Conservation (phyloP, 768 basidiomycete species). For the Hygrophorus russula region DNA sequence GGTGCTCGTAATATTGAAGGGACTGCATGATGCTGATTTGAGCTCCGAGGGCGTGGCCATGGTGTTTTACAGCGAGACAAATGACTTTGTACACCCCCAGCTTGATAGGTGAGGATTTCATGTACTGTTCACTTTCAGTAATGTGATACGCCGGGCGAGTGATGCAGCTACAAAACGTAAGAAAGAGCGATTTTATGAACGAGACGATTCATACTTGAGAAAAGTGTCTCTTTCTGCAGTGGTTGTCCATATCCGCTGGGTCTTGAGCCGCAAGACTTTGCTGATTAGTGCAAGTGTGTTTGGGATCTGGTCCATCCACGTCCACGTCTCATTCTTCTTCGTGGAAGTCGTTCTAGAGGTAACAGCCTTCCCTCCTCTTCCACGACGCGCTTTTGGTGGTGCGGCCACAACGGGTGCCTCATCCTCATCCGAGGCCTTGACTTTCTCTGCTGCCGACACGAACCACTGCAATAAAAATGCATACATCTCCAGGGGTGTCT, state of each 20-base stretch:
- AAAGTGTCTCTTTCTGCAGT: conserved; percentile 80
- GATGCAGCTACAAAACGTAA: conserved; percentile 51
- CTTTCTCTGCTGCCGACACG: conserved; percentile 68
- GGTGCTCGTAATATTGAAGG: conserved; percentile 89
- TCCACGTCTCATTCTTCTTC: conserved; percentile 46
- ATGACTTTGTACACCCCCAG: conserved; percentile 79
- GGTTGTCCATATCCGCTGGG: conserved; percentile 84
- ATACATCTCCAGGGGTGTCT: conserved; percentile 77
- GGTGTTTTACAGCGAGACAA: conserved; percentile 85
- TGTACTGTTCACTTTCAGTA: conserved; percentile 76
- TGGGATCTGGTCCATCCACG: conserved; percentile 73
- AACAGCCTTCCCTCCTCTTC: conserved; percentile 46
- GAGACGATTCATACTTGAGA: conserved; percentile 47
- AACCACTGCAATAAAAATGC: conserved; percentile 93
- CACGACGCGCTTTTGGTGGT: conserved; percentile 39
- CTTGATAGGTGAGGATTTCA: conserved; percentile 69
- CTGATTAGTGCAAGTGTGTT: conserved; percentile 56
- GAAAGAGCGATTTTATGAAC: background rate
- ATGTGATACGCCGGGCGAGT: conserved; percentile 83
- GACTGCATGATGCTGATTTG: conserved; percentile 88
- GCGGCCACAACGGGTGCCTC: conserved; percentile 31
- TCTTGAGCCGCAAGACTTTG: conserved; percentile 52
- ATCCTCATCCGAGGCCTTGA: conserved; percentile 40
- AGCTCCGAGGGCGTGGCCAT: conserved; percentile 71
- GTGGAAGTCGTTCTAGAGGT: conserved; percentile 20